Evolutionary conservation across 768 basidiomycete genomes (phyloP).

Genomic region (Naganishia kalamii): DNA sequence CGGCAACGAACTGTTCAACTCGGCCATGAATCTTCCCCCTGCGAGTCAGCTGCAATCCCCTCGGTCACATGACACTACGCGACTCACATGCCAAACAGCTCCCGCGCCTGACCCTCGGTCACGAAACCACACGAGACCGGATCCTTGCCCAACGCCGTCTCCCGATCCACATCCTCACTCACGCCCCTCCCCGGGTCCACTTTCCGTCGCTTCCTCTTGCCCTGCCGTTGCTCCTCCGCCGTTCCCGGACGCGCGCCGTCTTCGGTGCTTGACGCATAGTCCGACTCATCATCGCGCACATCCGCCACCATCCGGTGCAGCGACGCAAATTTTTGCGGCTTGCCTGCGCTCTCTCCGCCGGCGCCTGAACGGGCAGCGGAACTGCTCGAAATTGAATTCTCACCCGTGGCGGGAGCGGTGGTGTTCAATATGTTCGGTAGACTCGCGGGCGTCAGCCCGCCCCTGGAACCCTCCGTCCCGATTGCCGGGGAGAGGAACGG

Average conservation of each 20-base stretch:
- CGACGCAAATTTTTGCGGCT: slow-evolving; percentile 11
- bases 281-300: neutral
- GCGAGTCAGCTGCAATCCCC: neutral
- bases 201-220: slow-evolving; percentile 26
- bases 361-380: neutral
- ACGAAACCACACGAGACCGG: slow-evolving; percentile 27
- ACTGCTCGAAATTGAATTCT: neutral
- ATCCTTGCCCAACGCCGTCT: slow-evolving; percentile 19
- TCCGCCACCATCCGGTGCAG: slow-evolving; percentile 8
- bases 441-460: neutral
- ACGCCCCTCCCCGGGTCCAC: slow-evolving; percentile 14
- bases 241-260: neutral
- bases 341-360: neutral
- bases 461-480: neutral
- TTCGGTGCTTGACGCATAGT: neutral
- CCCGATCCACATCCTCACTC: neutral
- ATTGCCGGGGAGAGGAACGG: slow-evolving; percentile 1
- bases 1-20: slow-evolving; percentile 22
- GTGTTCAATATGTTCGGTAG: slow-evolving; percentile 1
- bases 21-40: slow-evolving; percentile 24
- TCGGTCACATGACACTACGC: neutral
- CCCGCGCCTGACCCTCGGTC: slow-evolving; percentile 25
- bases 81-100: slow-evolving; percentile 29
- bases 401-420: neutral
- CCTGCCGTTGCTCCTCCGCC: neutral